Conservation (phyloP, 495 filamentous ascomycete genomes). For the Viridothelium virens region DNA sequence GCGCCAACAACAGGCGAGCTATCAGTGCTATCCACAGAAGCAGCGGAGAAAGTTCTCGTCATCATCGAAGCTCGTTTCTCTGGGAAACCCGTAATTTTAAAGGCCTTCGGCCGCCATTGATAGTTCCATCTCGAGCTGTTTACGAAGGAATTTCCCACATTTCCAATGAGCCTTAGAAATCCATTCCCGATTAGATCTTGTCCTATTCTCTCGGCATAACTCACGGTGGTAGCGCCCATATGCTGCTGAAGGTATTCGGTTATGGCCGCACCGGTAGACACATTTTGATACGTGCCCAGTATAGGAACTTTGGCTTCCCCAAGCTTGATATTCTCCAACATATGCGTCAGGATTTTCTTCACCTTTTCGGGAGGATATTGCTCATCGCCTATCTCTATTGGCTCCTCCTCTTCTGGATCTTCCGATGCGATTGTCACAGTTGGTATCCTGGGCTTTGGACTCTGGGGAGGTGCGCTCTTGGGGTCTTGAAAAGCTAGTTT, state of each 20-base stretch:
- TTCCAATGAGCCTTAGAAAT: constrained; percentile 83
- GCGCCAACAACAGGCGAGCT: constrained; percentile 57
- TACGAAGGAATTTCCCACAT: constrained; percentile 89
- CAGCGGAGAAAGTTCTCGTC: constrained; percentile 49
- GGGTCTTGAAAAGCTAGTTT: constrained; percentile 94
- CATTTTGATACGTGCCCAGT: constrained; percentile 87
- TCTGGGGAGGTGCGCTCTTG: constrained; percentile 45
- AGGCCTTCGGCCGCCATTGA: constrained; percentile 90
- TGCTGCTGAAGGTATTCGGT: constrained; percentile 88
- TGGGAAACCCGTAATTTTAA: constrained; percentile 76
- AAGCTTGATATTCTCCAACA: constrained; percentile 76
- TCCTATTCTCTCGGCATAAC: constrained; percentile 84
- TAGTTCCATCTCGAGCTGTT: constrained; percentile 97
- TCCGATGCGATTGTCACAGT: constrained; percentile 47
- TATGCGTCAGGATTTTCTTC: constrained; percentile 81
- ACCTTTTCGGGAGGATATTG: constrained; percentile 74
- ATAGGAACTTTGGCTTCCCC: constrained; percentile 92
- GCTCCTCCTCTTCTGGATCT: constrained; percentile 59
- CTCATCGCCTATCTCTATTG: constrained; percentile 83
- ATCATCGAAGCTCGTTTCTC: constrained; percentile 67
- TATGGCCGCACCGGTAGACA: constrained; percentile 81
- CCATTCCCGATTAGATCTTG: constrained; percentile 85
- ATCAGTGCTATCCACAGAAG: constrained; percentile 48
- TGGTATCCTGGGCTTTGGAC: constrained; percentile 46
- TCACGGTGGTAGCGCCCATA: constrained; percentile 72